Evolutionary conservation across 2,329 filamentous ascomycete species (phyloP), one percentile per base, ranked within the genome.

Genomic region (Myriosclerotinia curreyana): DNA sequence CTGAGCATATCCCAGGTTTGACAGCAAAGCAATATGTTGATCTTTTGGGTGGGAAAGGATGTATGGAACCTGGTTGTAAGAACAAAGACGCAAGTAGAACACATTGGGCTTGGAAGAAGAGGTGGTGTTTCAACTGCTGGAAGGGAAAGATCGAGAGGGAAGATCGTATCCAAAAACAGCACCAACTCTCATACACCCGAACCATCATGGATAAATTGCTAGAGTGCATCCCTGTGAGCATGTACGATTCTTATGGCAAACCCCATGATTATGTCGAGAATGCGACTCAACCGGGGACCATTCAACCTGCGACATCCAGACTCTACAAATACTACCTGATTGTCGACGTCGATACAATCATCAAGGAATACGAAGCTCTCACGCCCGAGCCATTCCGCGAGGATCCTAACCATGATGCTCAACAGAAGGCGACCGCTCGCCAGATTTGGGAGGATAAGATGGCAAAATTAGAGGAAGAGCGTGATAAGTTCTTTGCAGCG

Each of bases 71-170:
- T 8, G 67, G 55, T 28, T 74, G 73, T 55, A 28, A 50, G 1
- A 70, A 73, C 55, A 69, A 70, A 22, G 66, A 66, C 22, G 68
- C 70, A 25, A 68, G 67, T 2, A 66, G 71, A 67, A 70, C 71
- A 20, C 70, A 74, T 60, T 74, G 73, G 72, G 71, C 73, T n/a
- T 74, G 72, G 71, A 59, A 65, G 22, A 71, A 72, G 65, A 65
- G 73, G 66, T 73, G 71, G 69, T 74, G 73, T 58, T 60, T 60
- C 36, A 38, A 59, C 4, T 74, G 72, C 52, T 74, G 71, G 71
- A 68, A 68, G 56, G 54, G 28, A 5, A 71, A 70, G 54, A 71
- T 74, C 34, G 68, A 71, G 53, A 68, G 72, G 59, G 71, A 74
- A 54, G 72, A 74, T 66, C 67, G 69, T 20, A 61, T 74, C n/a